A percentile compares a stretch with the other conserved stretches of the same genome.
phyloP scores from a whole-genome alignment of 2,329 filamentous ascomycete species.

The Fusarium stilboides region DNA sequence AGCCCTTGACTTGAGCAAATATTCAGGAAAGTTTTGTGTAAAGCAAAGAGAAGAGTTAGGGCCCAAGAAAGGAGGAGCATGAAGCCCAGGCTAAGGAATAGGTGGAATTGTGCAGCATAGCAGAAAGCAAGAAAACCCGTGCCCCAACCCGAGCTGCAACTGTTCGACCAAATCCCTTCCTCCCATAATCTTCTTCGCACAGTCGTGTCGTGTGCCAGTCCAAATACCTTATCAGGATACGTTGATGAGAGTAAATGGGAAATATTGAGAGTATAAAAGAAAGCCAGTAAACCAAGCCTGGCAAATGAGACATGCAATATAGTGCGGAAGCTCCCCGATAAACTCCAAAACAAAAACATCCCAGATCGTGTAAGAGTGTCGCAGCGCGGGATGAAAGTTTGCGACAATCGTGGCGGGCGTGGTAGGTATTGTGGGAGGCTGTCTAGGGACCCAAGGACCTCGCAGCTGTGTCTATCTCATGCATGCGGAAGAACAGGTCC shows the following conservation, averaged over 20 bases:
- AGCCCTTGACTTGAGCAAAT: slow-evolving; percentile 30
- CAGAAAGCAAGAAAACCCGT: slow-evolving; percentile 51
- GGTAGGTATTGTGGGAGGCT: slow-evolving; percentile 9
- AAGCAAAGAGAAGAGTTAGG: slow-evolving; percentile 43
- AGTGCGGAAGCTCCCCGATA: slow-evolving; percentile 41
- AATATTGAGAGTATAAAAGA: slow-evolving; percentile 34
- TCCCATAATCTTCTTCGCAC: slow-evolving; percentile 41
- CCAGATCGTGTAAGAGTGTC: slow-evolving; percentile 36
- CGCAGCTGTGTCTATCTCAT: slow-evolving; percentile 18
- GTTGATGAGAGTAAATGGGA: slow-evolving; percentile 33
- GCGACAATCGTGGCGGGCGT: slow-evolving; percentile 25
- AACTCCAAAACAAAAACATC: slow-evolving; percentile 50
- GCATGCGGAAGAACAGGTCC: slow-evolving; percentile 22
- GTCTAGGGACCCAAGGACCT: slow-evolving; percentile 26
- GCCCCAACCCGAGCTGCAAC: slow-evolving; percentile 48
- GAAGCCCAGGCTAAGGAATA: slow-evolving; percentile 41
- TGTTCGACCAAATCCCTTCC: slow-evolving; percentile 43
- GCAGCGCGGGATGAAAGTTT: slow-evolving; percentile 28
- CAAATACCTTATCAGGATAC: slow-evolving; percentile 40
- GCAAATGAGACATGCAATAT: slow-evolving; percentile 46
- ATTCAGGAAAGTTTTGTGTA: slow-evolving; percentile 41
- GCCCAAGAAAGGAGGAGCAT: slow-evolving; percentile 27
- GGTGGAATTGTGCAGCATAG: slow-evolving; percentile 51
- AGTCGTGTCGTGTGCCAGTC: slow-evolving; percentile 26
- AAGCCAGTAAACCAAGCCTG: slow-evolving; percentile 44